These are phyloP conservation scores for Theileria parva DNA, from an alignment of 169 alveolate species.

Conservation along the genomic window DNA sequence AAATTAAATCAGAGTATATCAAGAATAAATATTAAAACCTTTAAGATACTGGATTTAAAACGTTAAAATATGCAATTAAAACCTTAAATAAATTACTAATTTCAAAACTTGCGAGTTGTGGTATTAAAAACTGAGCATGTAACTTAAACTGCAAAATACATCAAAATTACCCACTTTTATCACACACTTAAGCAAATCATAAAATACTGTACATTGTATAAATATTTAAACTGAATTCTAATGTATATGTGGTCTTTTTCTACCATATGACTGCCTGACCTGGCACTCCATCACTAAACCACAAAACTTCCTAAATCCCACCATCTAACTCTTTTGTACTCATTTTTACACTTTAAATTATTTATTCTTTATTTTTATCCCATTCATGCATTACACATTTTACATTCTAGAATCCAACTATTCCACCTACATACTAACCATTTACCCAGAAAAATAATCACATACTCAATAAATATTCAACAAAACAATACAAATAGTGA, in stretches of 20 bases:
- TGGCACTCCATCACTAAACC: background rate
- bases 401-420: background rate
- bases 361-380: background rate
- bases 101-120: background rate
- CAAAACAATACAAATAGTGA: too few relatives aligned
- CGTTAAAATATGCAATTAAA: background rate
- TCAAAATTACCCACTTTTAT: background rate
- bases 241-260: background rate
- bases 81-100: background rate
- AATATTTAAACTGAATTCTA: background rate
- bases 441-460: too few relatives aligned
- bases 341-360: background rate
- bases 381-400: background rate
- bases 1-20: background rate
- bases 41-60: background rate
- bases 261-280: background rate
- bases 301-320: background rate
- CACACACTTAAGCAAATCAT: background rate
- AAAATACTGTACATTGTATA: background rate
- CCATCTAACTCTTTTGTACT: background rate
- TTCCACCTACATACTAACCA: too few relatives aligned
- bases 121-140: slow-evolving; percentile 3
- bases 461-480: too few relatives aligned
- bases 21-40: background rate
- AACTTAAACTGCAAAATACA: background rate